Conservation (phyloP, 2,329 filamentous ascomycete species). For the Davidsoniella virescens region DNA sequence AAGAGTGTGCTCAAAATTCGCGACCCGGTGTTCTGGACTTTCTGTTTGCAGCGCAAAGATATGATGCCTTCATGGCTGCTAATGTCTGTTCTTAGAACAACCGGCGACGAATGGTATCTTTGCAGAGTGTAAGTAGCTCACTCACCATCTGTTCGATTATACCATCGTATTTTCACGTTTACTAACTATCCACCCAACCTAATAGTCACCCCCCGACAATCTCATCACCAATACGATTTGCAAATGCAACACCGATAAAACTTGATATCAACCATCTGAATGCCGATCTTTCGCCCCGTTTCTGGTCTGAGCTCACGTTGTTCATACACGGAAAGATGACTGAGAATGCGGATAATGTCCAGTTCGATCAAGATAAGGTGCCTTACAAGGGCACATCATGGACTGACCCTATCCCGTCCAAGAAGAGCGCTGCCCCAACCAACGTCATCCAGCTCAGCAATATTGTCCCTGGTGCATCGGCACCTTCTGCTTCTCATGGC, state of each 20-base stretch:
- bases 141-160: neutral
- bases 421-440: slow-evolving; percentile 30
- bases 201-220: neutral
- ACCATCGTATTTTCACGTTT: neutral
- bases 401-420: slow-evolving; percentile 24
- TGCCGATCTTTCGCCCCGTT: slow-evolving; percentile 29
- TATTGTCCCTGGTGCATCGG: slow-evolving; percentile 20
- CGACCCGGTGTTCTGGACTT: slow-evolving; percentile 41
- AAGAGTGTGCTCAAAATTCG: slow-evolving; percentile 46
- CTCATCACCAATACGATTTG: slow-evolving; percentile 2
- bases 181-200: neutral
- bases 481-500: neutral
- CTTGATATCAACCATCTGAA: slow-evolving; percentile 29
- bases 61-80: slow-evolving; percentile 62
- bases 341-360: neutral
- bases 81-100: slow-evolving; percentile 51
- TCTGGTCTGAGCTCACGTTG: slow-evolving; percentile 36
- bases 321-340: slow-evolving; percentile 20
- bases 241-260: slow-evolving; percentile 3
- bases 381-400: slow-evolving; percentile 20
- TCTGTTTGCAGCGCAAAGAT: slow-evolving; percentile 54
- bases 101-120: slow-evolving; percentile 67
- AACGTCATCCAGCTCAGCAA: slow-evolving; percentile 34
- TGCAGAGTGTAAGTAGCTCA: slow-evolving; percentile 36
- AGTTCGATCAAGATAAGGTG: slow-evolving; percentile 28